Evolutionary conservation across 2,329 filamentous ascomycete species (phyloP), one percentile per base, ranked within the genome.

Genomic region (Paecilomyces sp.): DNA sequence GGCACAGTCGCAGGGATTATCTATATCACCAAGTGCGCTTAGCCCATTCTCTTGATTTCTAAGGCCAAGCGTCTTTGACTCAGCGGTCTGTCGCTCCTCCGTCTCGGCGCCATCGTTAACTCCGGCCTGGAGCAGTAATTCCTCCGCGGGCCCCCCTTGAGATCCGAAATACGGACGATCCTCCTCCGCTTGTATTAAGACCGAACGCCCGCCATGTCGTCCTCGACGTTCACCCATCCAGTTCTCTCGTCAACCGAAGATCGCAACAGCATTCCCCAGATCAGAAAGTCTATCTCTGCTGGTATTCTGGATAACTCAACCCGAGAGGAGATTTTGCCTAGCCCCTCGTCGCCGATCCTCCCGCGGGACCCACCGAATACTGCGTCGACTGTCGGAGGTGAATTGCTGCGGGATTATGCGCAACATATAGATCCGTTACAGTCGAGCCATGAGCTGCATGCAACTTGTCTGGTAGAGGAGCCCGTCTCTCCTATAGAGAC

Each of bases 371-470:
- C 61, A 25, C 54, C 61, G 33, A 30, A 50, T 33, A 60, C 66
- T 61, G 64, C 70, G 33, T 67, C 67, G 24, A 65, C 66, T 28
- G 65, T 72, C 60, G 74, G 74, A 62, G 72, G 75, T 36, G 72
- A 73, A 18, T 70, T 78, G 54, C 73, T 77, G 51, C 76, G 74
- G 61, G 77, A 78, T 59, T 74, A 79, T 75, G 74, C 73, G 57
- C 68, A 70, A 47, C 72, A 79, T 61, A 73, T 79, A 70, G 74
- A 76, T 59, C 71, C 77, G 18, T 70, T 77, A 41, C 74, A 76
- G 60, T 70, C 74, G 34, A 66, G 72, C 52, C 68, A 70, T 65
- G 70, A 73, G 34, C 72, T 70, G 56, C 67, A 68, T 60, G 59
- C 60, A 18, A 66, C 64, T 50, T 58, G 69, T 33, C 57, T 65